Evolutionary conservation across 768 basidiomycete species (phyloP), one percentile per base, ranked within the genome.

Genomic region (Crepidotus variabilis): DNA sequence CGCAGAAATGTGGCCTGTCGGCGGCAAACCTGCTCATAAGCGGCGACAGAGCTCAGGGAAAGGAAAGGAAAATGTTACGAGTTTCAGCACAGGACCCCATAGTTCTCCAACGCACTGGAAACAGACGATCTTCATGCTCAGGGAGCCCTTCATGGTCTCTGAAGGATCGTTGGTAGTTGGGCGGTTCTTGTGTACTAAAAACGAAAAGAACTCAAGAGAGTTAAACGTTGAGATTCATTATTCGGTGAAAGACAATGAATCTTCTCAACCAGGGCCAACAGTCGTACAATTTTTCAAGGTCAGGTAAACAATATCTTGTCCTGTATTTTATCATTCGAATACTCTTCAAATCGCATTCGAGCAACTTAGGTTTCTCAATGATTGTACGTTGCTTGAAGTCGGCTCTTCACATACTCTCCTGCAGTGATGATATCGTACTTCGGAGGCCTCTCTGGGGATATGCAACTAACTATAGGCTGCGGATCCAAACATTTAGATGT

Each of bases 101-200:
- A 94, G 91, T 56, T 82, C 83, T 21, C 85, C 92, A 9, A 98
- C 95, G 23, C 96, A 99, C 69, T 98, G 96, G 96, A 94, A 94
- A 68, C 96, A 99, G 67, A 94, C 96, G 0, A 63, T 93, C 2
- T 97, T 99, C 71, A 70, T 98, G 61, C 77, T 99, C 56, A 76
- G 82, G 47, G 85, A 94, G 54, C 90, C 92, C 0, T 81, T 98
- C 52, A 65, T 70, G n/a, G 85, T 90, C 1, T 78, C 81, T 2
- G 86, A 90, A 75, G 92, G 90, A 16, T 84, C 88, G 1, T 69
- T 79, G 22, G 85, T 98, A 21, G 68, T 77, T 5, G 96, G 96
- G 2, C 81, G 72, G n/a, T 95, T 98, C 77, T 80, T 83, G 63
- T 92, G 91, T 65, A 79, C 78, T 59, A 98, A 98, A 76, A 90